Evolutionary conservation across 83 land plant species (phyloP).

Genomic region (Larix sibirica): DNA sequence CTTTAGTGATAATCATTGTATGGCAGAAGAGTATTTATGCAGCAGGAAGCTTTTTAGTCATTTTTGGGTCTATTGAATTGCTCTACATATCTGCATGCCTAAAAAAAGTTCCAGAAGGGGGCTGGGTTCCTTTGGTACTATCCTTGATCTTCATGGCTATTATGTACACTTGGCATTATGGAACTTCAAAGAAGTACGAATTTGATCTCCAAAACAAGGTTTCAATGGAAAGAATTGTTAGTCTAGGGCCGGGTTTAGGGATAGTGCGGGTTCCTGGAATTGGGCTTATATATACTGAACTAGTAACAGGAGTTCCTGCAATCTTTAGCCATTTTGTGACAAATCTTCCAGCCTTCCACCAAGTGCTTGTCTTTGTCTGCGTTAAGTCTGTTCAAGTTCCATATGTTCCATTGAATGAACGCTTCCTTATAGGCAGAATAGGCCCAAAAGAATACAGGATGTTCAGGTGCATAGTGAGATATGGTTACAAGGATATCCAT

Average conservation of each 20-base stretch:
- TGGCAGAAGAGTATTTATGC: conserved; percentile 42
- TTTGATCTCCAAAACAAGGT: conserved; percentile 66
- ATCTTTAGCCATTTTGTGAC: conserved; percentile 73
- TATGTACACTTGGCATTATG: conserved; percentile 80
- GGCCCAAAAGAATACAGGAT: conserved; percentile 59
- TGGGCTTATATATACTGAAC: conserved; percentile 62
- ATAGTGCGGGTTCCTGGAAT: conserved; percentile 76
- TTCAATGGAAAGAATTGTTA: conserved; percentile 50
- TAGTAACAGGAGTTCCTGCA: conserved; percentile 66
- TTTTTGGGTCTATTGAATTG: conserved; percentile 64
- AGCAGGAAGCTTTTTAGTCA: conserved; percentile 34
- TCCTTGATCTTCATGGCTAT: conserved; percentile 47
- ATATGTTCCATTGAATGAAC: conserved; percentile 39
- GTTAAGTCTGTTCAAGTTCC: conserved; percentile 70
- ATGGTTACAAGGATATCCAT: conserved; percentile 55
- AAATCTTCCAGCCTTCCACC: conserved; percentile 74
- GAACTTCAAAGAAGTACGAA: conserved; percentile 57
- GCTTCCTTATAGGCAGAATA: conserved; percentile 55
- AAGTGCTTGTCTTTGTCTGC: conserved; percentile 64
- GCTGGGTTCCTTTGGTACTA: conserved; percentile 69
- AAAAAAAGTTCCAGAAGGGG: conserved; percentile 58
- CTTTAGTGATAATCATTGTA: conserved; percentile 60
- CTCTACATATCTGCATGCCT: conserved; percentile 60
- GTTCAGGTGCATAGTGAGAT: conserved; percentile 54
- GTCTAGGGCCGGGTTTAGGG: conserved; percentile 63